Evolutionary conservation across 805 yeast species (phyloP), one percentile per base, ranked within the genome.

Genomic region (Vanderwaltozyma tropicalis): DNA sequence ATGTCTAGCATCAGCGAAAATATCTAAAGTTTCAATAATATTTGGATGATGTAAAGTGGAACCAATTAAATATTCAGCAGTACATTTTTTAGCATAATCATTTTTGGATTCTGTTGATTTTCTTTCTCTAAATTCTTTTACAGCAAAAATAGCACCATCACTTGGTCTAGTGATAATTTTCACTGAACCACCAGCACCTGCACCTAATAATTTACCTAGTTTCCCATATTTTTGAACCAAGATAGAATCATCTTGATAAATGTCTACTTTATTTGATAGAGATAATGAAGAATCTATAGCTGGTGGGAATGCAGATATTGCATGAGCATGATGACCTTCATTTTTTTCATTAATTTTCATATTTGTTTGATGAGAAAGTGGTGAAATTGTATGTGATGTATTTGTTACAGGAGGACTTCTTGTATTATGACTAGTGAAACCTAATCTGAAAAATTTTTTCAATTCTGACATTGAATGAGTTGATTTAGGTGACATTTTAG

Each of bases 181-280:
- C 9, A 83, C 94, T 1, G 87, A 73, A 3, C 94, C 94, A 31
- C 92, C 92, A 7, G 92, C 94, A 39, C 94, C 94, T 2, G 86
- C 74, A 7, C 94, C 94, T 29, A 83, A 59, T 38, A 77, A 69
- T 52, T 79, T 78, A 32, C 89, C 88, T 41, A 80, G 57, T 45
- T 74, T 78, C 36, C 89, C 84, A 54, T 81, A 83, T 50, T 80
- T 77, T 42, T 66, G 66, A 9, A 66, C 66, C 29, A 75, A 53
- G 0, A 69, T 65, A 12, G 76, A 71, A 41, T 72, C 78, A 25
- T 67, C 67, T 41, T 68, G 74, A 45, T 55, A 58, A 12, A 68
- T 70, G 59, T 47, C 50, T 11, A 49, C 44, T 32, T 47, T 49
- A 39, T 52, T 52, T 16, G 55, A 53, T 34, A 48, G 39, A n/a